Evolutionary conservation across 768 basidiomycete genomes (phyloP), one percentile per base, ranked within the genome.

Genomic region (Coprinellus micaceus): DNA sequence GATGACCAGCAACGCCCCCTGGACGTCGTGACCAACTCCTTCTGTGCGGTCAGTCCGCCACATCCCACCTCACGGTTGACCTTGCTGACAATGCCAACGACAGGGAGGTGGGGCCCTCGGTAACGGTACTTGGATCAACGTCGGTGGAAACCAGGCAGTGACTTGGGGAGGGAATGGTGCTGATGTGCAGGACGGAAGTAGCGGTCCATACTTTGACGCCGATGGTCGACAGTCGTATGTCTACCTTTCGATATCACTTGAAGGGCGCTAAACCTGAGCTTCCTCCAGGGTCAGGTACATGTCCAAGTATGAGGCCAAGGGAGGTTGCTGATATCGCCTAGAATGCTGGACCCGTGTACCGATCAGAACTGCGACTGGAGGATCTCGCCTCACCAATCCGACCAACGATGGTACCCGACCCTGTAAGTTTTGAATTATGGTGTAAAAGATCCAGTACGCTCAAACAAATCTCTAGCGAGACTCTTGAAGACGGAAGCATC

Each of bases 111-210:
- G 69, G 56, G 84, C 84, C 1, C 72, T 91, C 44, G 89, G 82
- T 0, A 87, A 92, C 66, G 90, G 90, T 3, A 86, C 86, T 1
- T 91, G 88, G 88, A 66, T 89, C 30, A 89, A 86, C 56, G 80
- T 89, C 39, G 89, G 91, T 26, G 89, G 89, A 0, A 84, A 81
- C 59, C 82, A 86, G 65, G 87, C 83, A 1, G 80, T 89, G 43
- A 82, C 79, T 1, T 78, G 71, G 41, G 85, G 82, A 1, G 88
- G 88, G 3, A 65, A 62, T 11, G 64, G 72, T 0, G 79, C 81
- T 0, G 56, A 59, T 11, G 73, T 70, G 59, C 82, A 85, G 60
- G 66, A 67, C 40, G 81, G n/a, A n/a, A n/a, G 81, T 2, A 78
- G 73, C 12, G 71, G 71, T 1, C 77, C 82, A 2, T 85, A 84